Evolutionary conservation across 805 yeast species (phyloP), one percentile per base, ranked within the genome.

Genomic region (Barnettozyma siamensis): DNA sequence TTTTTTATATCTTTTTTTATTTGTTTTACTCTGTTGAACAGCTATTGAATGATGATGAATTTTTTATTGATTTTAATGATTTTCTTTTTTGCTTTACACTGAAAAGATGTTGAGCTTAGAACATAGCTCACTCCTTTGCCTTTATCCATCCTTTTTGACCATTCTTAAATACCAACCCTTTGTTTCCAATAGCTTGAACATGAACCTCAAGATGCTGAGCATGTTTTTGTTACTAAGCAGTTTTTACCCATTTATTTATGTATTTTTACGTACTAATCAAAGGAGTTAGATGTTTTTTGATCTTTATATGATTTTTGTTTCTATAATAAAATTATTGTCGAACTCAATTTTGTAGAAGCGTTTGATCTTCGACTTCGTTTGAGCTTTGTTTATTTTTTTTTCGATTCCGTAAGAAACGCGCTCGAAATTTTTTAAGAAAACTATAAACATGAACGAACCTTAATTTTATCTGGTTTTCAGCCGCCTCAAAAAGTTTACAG

Each of bases 251-350:
- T 20, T 36, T 23, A 20, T 29, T 30, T 35, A 27, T 30, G 19
- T 28, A 27, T 18, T 11, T 33, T 27, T 28, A 8, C 5, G 8
- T 26, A 11, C 11, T 8, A n/a, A 10, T 19, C 19, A 7, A 35
- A 28, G 38, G 38, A 35, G 38, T 35, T 35, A 27, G 26, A 35
- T 28, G 38, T 24, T 35, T 35, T 18, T 6, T 24, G 16, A n/a
- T 26, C 30, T 23, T 12, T 37, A 37, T 30, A 26, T 37, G 16
- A 21, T 33, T 20, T 29, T 13, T 20, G 18, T 7, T 20, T 35
- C 13, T 8, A 26, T 11, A 11, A 26, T n/a, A 26, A 26, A 26
- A 26, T 26, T 8, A 13, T 15, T 12, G 9, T n/a, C 16, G 7
- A 30, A 30, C 7, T n/a, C n/a, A n/a, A n/a, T n/a, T n/a, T 17